These are phyloP conservation scores for Sabuloglossum arenarium DNA, from an alignment of 495 filamentous ascomycete species.

Conservation along the genomic window DNA sequence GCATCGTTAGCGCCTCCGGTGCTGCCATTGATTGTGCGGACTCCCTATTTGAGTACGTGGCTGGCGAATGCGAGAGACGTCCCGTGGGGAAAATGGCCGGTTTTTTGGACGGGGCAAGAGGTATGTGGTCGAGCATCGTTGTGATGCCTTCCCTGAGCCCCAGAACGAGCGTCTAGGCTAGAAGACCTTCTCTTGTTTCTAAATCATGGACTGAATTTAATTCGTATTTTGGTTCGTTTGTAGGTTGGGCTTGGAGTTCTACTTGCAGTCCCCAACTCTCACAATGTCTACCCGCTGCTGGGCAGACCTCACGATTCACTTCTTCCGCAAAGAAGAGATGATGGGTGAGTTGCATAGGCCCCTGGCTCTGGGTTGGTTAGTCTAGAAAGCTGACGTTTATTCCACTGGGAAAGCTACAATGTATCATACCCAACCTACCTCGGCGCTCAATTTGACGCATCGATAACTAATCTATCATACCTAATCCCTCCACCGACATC, in stretches of 20 bases:
- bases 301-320: slow-evolving; percentile 71
- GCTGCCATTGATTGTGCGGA: slow-evolving; percentile 72
- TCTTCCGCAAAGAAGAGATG: background rate
- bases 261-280: slow-evolving; percentile 48
- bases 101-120: slow-evolving; percentile 76
- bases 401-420: slow-evolving; percentile 26
- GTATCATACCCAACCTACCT: slow-evolving; percentile 51
- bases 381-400: background rate
- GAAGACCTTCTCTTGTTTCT: slow-evolving; percentile 2
- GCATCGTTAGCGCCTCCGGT: slow-evolving; percentile 49
- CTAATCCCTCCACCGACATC: slow-evolving; percentile 30
- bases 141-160: no score
- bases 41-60: slow-evolving; percentile 86
- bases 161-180: slow-evolving; percentile 9
- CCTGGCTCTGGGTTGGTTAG: background rate
- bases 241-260: slow-evolving; percentile 66
- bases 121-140: slow-evolving; percentile 18
- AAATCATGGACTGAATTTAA: background rate
- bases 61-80: slow-evolving; percentile 50
- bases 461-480: slow-evolving; percentile 83
- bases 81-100: slow-evolving; percentile 89
- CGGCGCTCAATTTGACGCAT: slow-evolving; percentile 74
- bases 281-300: slow-evolving; percentile 64
- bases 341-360: background rate
- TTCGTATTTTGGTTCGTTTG: background rate